phyloP scores from a whole-genome alignment of 176 grass and related monocot species.

The Secale cereale region DNA sequence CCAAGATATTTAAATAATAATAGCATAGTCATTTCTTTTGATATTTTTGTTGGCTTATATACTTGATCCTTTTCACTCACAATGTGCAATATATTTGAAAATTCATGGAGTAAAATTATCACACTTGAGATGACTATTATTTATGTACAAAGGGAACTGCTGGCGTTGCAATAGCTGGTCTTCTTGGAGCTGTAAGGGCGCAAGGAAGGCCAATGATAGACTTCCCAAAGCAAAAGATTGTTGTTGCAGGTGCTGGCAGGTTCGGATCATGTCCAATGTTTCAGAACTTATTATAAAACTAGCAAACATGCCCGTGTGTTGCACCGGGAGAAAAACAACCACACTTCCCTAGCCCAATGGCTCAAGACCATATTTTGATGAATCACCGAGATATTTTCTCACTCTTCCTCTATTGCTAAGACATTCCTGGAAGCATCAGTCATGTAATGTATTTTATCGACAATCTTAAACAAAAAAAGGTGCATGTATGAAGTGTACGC shows the following conservation, averaged over 20 bases:
- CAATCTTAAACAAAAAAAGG: too few relatives aligned
- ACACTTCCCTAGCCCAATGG: too few relatives aligned
- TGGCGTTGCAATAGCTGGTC: slow-evolving; percentile 98
- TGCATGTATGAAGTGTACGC: too few relatives aligned
- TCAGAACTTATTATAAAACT: slow-evolving; percentile 12
- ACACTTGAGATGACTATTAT: slow-evolving; percentile 22
- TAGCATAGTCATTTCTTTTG: not conserved
- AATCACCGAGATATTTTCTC: too few relatives aligned
- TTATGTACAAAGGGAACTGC: slow-evolving; percentile 83
- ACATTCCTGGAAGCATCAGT: too few relatives aligned
- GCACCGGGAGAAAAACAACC: too few relatives aligned
- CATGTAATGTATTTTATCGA: too few relatives aligned
- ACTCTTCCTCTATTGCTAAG: too few relatives aligned
- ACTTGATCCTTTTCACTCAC: not conserved
- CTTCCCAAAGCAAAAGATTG: slow-evolving; percentile 98
- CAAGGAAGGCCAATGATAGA: slow-evolving; percentile 97
- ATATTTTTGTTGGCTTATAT: not conserved
- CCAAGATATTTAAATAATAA: not conserved
- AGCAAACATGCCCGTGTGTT: too few relatives aligned
- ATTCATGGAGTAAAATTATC: not conserved
- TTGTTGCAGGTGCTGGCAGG: slow-evolving; percentile 99
- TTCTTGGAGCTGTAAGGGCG: slow-evolving; percentile 92
- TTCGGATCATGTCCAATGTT: slow-evolving; percentile 7
- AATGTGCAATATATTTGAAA: not conserved
- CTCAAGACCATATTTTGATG: too few relatives aligned